Base-by-base conservation (phyloP, 106 monocot genomes). In the Ottelia alismoides region DNA sequence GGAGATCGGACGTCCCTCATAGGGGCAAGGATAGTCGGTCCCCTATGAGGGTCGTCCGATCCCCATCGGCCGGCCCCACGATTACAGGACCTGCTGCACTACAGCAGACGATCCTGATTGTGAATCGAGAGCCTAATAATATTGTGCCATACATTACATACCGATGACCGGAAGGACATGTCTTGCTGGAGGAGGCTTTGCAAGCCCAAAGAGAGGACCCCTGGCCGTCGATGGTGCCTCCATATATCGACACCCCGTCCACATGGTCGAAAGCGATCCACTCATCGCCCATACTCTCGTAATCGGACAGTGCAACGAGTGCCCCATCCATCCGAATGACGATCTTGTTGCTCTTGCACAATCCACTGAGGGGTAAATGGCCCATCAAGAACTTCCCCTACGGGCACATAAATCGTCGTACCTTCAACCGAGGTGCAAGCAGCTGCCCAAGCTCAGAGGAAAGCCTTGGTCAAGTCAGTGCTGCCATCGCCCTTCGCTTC, bases 181-280 rank as follows among this genome's bases (percentile, higher is more conserved):
- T 32, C 12, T 47, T 5, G 1, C 40, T 18, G 1, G 17, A 11
- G 1, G 9, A 10, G 0, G 19, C 0, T 51, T 85, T 80, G 72
- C 66, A 68, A 24, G 53, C 28, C 85, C 85, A 85, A n/a, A 79
- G 7, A 2, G 62, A 17, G 0, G 26, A 3, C 5, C 76, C 85
- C 29, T 52, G 54, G 12, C 85, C 85, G 51, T 84, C 84, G 27
- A 84, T n/a, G 0, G 26, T 65, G 18, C 84, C 83, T 12, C 85
- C 85, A 18, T 20, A 22, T 28, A 85, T 63, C n/a, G 65, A 46
- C 11, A 85, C 56, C 7, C 73, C 73, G 20, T 64, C 30, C 11
- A 86, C 65, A 5, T 62, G 16, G 2, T 49, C 23, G 28, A 85
- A 70, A 3, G 12, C 19, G 3, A 85, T 57, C 85, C 85, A 85